Conservation (phyloP, 2,329 filamentous ascomycete genomes). For the Tolypocladium tundrense region DNA sequence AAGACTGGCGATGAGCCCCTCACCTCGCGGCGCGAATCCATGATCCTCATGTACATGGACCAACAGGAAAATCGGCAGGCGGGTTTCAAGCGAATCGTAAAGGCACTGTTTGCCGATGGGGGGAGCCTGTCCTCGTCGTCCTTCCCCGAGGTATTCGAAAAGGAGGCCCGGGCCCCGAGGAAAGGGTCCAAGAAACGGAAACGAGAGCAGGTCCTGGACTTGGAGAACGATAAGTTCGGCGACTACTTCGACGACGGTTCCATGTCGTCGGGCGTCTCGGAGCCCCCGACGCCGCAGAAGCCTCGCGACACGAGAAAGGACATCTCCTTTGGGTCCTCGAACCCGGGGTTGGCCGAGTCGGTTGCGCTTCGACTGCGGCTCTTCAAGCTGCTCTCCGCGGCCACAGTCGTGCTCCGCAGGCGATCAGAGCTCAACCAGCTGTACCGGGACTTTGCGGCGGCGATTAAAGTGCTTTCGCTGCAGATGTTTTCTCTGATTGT, state of each 20-base stretch:
- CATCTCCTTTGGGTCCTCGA: conserved; percentile 10
- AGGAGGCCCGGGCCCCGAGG: conserved; percentile 39
- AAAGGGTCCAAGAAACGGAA: conserved; percentile 39
- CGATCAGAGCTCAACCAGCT: conserved; percentile 38
- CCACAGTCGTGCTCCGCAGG: conserved; percentile 33
- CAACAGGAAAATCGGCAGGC: conserved; percentile 34
- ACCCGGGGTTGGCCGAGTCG: conserved; percentile 36
- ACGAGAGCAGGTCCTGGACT: conserved; percentile 35
- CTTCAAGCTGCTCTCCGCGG: conserved; percentile 43
- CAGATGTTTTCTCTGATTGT: conserved; percentile 45
- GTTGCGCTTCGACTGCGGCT: conserved; percentile 52
- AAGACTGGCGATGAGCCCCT: conserved; percentile 12
- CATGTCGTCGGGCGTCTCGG: conserved; percentile 33
- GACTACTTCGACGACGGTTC: conserved; percentile 52
- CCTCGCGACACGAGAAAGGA: conserved; percentile 13
- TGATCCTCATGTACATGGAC: conserved; percentile 51
- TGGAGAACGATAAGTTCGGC: conserved; percentile 50
- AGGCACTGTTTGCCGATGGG: conserved; percentile 59
- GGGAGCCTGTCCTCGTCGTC: conserved; percentile 37
- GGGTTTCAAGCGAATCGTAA: conserved; percentile 45
- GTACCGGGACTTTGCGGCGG: conserved; percentile 47
- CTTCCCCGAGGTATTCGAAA: conserved; percentile 57
- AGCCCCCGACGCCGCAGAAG: conserved; percentile 35
- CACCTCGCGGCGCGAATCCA: conserved; percentile 36
- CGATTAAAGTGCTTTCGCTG: conserved; percentile 48